A percentile compares a stretch with the other conserved stretches of the same genome.
Evolutionary conservation across 116 monocot genomes (phyloP).

Genomic region (Phalaenopsis hybrid): DNA sequence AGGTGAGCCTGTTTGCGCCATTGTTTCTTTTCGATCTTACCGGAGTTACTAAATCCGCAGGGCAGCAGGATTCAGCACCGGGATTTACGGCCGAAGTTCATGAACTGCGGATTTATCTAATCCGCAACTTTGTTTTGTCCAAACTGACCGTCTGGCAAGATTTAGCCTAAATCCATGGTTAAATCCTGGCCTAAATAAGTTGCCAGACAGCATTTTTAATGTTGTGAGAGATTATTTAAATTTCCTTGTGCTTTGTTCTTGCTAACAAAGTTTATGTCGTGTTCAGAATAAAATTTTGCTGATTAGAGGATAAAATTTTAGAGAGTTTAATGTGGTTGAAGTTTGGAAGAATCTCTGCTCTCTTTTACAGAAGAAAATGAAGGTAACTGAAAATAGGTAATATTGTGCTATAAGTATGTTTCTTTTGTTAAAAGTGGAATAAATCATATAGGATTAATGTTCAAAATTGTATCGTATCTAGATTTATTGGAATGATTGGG

Average conservation of each 20-base stretch:
- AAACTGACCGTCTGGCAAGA: too few relatives aligned
- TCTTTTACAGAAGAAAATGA: neutral
- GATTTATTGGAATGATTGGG: neutral
- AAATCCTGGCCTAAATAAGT: too few relatives aligned
- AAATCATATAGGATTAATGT: neutral
- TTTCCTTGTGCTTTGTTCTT: neutral
- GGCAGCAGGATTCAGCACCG: too few relatives aligned
- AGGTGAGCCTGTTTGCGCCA: too few relatives aligned
- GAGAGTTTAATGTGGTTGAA: neutral
- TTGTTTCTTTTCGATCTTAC: too few relatives aligned
- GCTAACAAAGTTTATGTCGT: too few relatives aligned
- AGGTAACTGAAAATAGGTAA: neutral
- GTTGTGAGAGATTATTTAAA: neutral
- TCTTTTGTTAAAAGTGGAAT: neutral
- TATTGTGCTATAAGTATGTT: neutral
- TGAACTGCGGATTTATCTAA: too few relatives aligned
- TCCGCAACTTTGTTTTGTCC: too few relatives aligned
- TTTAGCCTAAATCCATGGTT: too few relatives aligned
- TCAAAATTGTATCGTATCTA: neutral
- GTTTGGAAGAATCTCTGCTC: neutral
- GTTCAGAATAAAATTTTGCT: neutral
- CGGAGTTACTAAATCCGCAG: too few relatives aligned
- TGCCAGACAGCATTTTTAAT: neutral
- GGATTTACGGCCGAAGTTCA: too few relatives aligned
- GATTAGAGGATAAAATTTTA: neutral